Evolutionary conservation across 2,329 filamentous ascomycete genomes (phyloP).

Genomic region (Claviceps arundinis): DNA sequence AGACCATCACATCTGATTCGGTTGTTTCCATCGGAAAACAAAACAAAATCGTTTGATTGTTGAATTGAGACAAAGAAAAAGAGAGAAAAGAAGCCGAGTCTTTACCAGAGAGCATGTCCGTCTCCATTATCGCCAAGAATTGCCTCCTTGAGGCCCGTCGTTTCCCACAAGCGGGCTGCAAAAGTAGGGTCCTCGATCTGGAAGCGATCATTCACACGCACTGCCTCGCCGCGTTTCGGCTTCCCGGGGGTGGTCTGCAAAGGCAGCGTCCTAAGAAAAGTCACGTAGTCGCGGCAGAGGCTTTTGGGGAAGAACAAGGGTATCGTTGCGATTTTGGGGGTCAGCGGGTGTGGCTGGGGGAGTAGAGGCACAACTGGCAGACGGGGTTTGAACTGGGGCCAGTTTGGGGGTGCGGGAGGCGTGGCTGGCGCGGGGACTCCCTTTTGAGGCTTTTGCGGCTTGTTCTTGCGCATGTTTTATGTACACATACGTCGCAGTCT

Average conservation of each 20-base stretch:
- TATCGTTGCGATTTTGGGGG: slow-evolving; percentile 57
- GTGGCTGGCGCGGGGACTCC: slow-evolving; percentile 6
- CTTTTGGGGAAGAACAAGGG: slow-evolving; percentile 60
- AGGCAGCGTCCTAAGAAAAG: slow-evolving; percentile 56
- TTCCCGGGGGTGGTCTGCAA: slow-evolving; percentile 65
- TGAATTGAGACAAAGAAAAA: not conserved
- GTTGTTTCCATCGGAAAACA: too few relatives aligned
- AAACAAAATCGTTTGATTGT: too few relatives aligned
- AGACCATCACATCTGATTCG: not conserved
- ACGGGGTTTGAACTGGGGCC: slow-evolving; percentile 59
- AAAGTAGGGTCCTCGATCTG: slow-evolving; percentile 67
- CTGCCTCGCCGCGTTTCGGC: slow-evolving; percentile 67
- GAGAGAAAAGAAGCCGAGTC: slow-evolving; percentile 11
- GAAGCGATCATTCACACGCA: slow-evolving; percentile 80
- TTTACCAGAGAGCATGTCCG: slow-evolving; percentile 31
- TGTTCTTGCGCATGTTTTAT: slow-evolving; percentile 20
- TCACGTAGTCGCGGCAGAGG: slow-evolving; percentile 63
- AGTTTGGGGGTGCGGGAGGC: slow-evolving; percentile 31
- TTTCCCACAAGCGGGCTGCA: slow-evolving; percentile 61
- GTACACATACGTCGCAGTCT: too few relatives aligned
- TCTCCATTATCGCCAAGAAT: slow-evolving; percentile 21
- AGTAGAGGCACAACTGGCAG: slow-evolving; percentile 52
- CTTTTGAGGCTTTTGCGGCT: slow-evolving; percentile 15
- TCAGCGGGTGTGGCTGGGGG: slow-evolving; percentile 37
- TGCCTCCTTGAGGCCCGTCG: slow-evolving; percentile 59